Evolutionary conservation across 2,329 filamentous ascomycete species (phyloP), one percentile per base, ranked within the genome.

Genomic region (Dactylellina leptospora): DNA sequence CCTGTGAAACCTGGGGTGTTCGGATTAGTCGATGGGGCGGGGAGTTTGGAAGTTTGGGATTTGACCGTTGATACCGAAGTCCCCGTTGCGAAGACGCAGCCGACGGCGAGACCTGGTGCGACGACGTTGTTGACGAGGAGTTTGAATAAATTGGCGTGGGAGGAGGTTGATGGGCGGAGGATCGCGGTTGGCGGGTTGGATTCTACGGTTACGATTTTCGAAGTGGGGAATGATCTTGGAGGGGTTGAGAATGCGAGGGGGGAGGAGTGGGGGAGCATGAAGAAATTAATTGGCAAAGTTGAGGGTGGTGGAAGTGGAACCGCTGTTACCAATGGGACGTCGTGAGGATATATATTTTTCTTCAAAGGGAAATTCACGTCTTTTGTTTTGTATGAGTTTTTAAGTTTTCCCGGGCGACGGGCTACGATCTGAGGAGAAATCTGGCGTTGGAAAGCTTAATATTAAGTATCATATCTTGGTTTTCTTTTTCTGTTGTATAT

Each of bases 1-100:
- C 95, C 95, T 0, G 86, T 95, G 75, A 93, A 95, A 79, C 95
- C 95, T 0, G 93, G 92, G 36, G 91, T 99, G 6, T 99, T 99
- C 80, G 92, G 91, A 0, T 87, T 96, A 18, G 95, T 97, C 1
- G 96, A 99, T 76, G 95, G 95, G 30, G 91, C 91, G 1, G 96
- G 95, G 27, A 90, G 88, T 80, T 84, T 99, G 16, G 96, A 99
- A 81, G 84, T 99, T 53, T 99, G 95, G 91, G 96, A 99, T 78
- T 86, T 99, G 55, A 93, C 91, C 10, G 85, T 93, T 18, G 93
- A 97, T 80, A 92, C 90, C 0, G 95, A 99, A 81, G 91, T 97
- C 48, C 95, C 95, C 0, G 87, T 96, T 0, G 90, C 91, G 53
- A 89, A 89, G 75, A 89, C 92, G 75, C 86, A 86, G 55, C 92